Evolutionary conservation across 306 rosid species (phyloP).

Genomic region (Corylus americana): DNA sequence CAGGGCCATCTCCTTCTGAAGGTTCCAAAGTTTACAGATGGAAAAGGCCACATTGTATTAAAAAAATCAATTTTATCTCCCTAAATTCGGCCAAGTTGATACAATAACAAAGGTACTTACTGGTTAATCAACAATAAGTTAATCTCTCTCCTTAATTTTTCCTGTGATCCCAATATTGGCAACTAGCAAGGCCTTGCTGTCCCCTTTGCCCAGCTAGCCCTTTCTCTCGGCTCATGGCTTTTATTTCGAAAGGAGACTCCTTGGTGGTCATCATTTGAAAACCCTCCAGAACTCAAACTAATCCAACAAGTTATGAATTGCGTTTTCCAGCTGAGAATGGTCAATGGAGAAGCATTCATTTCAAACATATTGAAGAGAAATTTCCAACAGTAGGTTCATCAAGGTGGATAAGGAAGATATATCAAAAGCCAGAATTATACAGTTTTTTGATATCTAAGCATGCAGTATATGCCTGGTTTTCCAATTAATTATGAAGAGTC

Average conservation of each 20-base stretch:
- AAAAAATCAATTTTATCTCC: background rate
- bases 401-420: background rate
- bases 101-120: background rate
- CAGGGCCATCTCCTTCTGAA: background rate
- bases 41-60: background rate
- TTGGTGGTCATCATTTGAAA: too few relatives aligned
- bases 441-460: background rate
- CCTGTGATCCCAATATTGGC: too few relatives aligned
- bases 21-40: background rate
- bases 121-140: background rate
- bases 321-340: background rate
- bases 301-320: background rate
- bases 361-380: background rate
- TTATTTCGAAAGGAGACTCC: too few relatives aligned
- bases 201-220: too few relatives aligned
- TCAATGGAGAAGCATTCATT: background rate
- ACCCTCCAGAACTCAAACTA: background rate
- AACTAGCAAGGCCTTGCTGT: too few relatives aligned
- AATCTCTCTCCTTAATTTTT: background rate
- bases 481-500: constrained; percentile 15
- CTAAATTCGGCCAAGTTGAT: background rate
- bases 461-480: constrained; percentile 6
- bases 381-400: background rate
- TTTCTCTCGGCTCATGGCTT: too few relatives aligned
- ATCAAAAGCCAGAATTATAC: background rate